These are phyloP conservation scores for Hyaloscypha bicolor DNA, from an alignment of 495 filamentous ascomycete species.

Conservation along the genomic window DNA sequence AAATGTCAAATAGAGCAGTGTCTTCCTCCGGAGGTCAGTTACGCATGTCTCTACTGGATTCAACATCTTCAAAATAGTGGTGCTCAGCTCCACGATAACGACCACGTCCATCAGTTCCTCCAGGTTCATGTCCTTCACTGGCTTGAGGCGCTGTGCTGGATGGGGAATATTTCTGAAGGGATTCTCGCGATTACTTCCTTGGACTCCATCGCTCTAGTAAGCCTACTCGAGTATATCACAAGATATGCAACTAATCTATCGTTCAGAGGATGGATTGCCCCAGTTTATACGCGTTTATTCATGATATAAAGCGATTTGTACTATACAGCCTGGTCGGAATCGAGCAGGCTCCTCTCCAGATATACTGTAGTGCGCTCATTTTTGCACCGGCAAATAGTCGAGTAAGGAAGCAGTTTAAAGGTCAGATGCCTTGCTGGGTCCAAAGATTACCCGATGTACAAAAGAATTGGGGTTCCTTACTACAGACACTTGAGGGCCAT, in stretches of 20 bases:
- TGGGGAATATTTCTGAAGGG: constrained; percentile 19
- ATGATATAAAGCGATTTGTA: constrained; percentile 42
- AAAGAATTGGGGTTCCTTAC: constrained; percentile 2
- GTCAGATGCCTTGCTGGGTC: constrained; percentile 8
- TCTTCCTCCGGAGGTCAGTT: constrained; percentile 34
- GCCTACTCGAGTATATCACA: background rate
- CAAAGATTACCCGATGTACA: constrained; percentile 7
- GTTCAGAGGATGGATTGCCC: background rate
- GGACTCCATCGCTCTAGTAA: background rate
- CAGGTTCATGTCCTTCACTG: constrained; percentile 17
- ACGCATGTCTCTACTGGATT: constrained; percentile 14
- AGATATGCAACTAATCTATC: constrained; percentile 1
- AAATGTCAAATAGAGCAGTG: constrained; percentile 12
- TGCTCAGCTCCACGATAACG: constrained; percentile 9
- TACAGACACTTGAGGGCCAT: constrained; percentile 30
- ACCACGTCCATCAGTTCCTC: constrained; percentile 14
- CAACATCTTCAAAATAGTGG: background rate
- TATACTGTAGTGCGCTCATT: constrained; percentile 37
- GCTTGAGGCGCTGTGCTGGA: constrained; percentile 17
- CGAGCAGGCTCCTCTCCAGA: constrained; percentile 36
- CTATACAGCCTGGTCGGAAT: constrained; percentile 30
- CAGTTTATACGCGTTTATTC: constrained; percentile 15
- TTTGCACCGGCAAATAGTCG: constrained; percentile 40
- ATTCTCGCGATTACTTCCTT: constrained; percentile 8
- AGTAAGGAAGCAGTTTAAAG: constrained; percentile 25